Evolutionary conservation across 2,329 filamentous ascomycete species (phyloP).

Genomic region (Sphaerulina populicola): DNA sequence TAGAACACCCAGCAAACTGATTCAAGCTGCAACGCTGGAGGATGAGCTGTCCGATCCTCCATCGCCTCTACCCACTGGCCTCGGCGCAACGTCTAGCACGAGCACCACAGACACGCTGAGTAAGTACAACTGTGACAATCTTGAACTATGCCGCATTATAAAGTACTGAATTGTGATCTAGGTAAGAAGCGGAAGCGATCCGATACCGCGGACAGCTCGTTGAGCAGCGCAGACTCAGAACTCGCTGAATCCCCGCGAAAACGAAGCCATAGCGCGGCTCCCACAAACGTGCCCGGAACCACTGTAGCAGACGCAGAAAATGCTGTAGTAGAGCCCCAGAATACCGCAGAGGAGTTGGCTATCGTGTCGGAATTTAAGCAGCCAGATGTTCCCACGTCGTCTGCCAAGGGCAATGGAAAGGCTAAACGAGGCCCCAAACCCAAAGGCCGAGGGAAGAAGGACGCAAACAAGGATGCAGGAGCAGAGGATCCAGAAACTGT

Average conservation of each 20-base stretch:
- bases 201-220: constrained; percentile 35
- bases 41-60: constrained; percentile 34
- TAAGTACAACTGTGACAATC: constrained; percentile 10
- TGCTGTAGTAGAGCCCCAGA: constrained; percentile 16
- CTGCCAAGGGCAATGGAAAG: constrained; percentile 36
- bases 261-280: constrained; percentile 24
- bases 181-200: constrained; percentile 41
- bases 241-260: constrained; percentile 32
- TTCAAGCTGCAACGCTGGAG: constrained; percentile 47
- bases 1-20: constrained; percentile 69
- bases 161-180: constrained; percentile 5
- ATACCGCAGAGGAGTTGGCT: constrained; percentile 19
- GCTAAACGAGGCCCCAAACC: constrained; percentile 33
- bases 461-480: constrained; percentile 24
- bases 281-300: constrained; percentile 13
- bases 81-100: constrained; percentile 29
- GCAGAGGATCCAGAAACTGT: constrained; percentile 12
- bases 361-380: constrained; percentile 9
- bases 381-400: constrained; percentile 29
- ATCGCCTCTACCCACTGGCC: constrained; percentile 26
- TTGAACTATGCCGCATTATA: not conserved
- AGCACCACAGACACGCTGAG: constrained; percentile 26
- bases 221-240: constrained; percentile 32
- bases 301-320: constrained; percentile 28
- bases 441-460: constrained; percentile 26